A percentile compares a stretch with the other conserved stretches of the same genome.
These are phyloP conservation scores for Arthonia radiata DNA, from an alignment of 495 filamentous ascomycete species.

Conservation along the genomic window DNA sequence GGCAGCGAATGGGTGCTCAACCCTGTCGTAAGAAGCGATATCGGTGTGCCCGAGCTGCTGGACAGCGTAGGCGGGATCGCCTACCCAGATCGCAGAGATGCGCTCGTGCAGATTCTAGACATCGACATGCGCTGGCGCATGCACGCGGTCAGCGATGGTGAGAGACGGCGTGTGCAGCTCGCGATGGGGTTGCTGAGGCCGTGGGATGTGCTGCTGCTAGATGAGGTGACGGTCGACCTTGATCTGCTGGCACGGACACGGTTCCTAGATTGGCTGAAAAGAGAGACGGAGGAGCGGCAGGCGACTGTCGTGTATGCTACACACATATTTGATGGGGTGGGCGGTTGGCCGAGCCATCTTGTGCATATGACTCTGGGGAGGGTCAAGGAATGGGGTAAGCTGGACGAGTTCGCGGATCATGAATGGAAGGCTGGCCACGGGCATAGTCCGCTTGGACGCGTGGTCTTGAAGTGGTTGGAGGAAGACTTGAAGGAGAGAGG, in stretches of 20 bases:
- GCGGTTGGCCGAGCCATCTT: slow-evolving; percentile 80
- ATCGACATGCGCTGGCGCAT: slow-evolving; percentile 83
- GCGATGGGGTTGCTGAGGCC: slow-evolving; percentile 90
- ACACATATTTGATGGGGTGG: slow-evolving; percentile 84
- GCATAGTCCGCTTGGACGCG: slow-evolving; percentile 54
- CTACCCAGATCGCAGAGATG: slow-evolving; percentile 58
- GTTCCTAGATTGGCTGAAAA: slow-evolving; percentile 69
- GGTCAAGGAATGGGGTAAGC: slow-evolving; percentile 60
- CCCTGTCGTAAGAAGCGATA: slow-evolving; percentile 82
- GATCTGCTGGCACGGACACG: slow-evolving; percentile 62
- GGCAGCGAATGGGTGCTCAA: slow-evolving; percentile 98
- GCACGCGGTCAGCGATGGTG: slow-evolving; percentile 82
- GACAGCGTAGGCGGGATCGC: slow-evolving; percentile 63
- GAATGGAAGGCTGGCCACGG: slow-evolving; percentile 21
- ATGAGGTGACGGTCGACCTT: slow-evolving; percentile 94
- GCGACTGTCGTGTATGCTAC: slow-evolving; percentile 96
- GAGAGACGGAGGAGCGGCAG: slow-evolving; percentile 53
- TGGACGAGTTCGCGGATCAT: slow-evolving; percentile 25
- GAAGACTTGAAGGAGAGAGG: slow-evolving; percentile 63
- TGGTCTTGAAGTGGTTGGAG: slow-evolving; percentile 71
- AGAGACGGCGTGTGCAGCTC: slow-evolving; percentile 74
- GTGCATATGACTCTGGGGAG: slow-evolving; percentile 79
- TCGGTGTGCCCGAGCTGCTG: slow-evolving; percentile 68
- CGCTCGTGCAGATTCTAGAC: slow-evolving; percentile 69
- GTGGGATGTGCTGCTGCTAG: slow-evolving; percentile 72